A percentile compares a stretch with the other conserved stretches of the same genome.
These are phyloP conservation scores for Mixia osmundae DNA, from an alignment of 1,284 basidiomycete species.

Conservation along the genomic window DNA sequence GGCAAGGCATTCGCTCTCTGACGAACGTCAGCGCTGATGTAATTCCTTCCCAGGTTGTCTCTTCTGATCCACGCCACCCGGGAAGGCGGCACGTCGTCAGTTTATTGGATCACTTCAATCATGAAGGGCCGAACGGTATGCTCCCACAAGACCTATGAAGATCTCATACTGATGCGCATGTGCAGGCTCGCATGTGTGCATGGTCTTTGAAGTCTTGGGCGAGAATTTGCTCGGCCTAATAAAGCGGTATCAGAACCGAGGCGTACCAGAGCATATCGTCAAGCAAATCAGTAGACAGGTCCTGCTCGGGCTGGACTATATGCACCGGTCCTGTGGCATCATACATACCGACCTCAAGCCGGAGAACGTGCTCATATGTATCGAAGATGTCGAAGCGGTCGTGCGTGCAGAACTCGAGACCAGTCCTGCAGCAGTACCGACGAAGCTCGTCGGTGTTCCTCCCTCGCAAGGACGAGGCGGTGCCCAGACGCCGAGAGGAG, in stretches of 20 bases:
- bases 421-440: slow-evolving; percentile 33
- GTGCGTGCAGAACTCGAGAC: slow-evolving; percentile 61
- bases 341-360: slow-evolving; percentile 59
- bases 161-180: no score
- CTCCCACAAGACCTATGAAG: no score
- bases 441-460: slow-evolving; percentile 76
- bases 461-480: slow-evolving; percentile 87
- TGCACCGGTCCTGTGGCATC: slow-evolving; percentile 73
- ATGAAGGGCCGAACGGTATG: slow-evolving; percentile 88
- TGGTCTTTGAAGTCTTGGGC: slow-evolving; percentile 97
- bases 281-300: slow-evolving; percentile 96
- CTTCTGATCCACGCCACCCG: slow-evolving; percentile 45
- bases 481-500: slow-evolving; percentile 80
- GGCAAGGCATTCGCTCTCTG: no score
- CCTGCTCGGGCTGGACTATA: slow-evolving; percentile 83
- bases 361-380: slow-evolving; percentile 90
- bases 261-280: slow-evolving; percentile 80
- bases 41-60: no score
- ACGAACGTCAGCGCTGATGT: no score
- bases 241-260: slow-evolving; percentile 80
- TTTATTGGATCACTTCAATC: slow-evolving; percentile 88
- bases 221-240: slow-evolving; percentile 95
- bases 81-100: slow-evolving; percentile 72
- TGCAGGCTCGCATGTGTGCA: slow-evolving; percentile 73
- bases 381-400: slow-evolving; percentile 88